Percentiles rank a stretch among this genome's conserved stretches.
Conservation (phyloP, 768 basidiomycete genomes). For the Russula lepida region DNA sequence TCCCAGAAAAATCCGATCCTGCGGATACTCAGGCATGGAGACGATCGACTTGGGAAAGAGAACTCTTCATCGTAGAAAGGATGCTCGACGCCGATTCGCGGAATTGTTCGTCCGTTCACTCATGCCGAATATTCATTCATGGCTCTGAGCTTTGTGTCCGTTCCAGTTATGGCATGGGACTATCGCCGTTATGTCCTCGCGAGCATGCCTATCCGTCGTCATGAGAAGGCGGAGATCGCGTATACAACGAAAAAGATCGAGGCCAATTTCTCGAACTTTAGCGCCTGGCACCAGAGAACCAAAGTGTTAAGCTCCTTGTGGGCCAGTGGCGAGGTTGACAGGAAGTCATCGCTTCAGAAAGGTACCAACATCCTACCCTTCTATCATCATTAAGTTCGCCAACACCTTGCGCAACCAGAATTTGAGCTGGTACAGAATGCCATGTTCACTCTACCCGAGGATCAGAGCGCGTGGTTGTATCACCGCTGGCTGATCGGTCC, state of each 20-base stretch:
- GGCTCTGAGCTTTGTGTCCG: constrained; percentile 1
- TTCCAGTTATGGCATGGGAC: constrained; percentile 85
- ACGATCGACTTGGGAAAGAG: constrained; percentile 72
- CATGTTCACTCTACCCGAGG: constrained; percentile 91
- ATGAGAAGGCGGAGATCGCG: constrained; percentile 59
- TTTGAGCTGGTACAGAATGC: constrained; percentile 90
- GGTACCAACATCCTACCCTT: constrained; percentile 36
- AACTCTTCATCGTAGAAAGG: constrained; percentile 82
- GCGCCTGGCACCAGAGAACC: constrained; percentile 97
- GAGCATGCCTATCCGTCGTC: constrained; percentile 51
- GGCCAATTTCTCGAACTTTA: constrained; percentile 93
- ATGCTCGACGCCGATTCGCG: constrained; percentile 87
- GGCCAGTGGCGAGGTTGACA: constrained; percentile 46
- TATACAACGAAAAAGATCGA: constrained; percentile 91
- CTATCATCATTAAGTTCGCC: background rate
- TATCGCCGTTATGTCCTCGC: constrained; percentile 83
- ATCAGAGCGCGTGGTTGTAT: constrained; percentile 98
- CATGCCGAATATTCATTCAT: background rate
- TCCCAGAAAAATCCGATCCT: constrained; percentile 65
- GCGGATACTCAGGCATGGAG: constrained; percentile 58
- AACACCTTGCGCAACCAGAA: constrained; percentile 41
- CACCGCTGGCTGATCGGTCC: constrained; percentile 93
- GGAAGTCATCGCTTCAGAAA: constrained; percentile 51
- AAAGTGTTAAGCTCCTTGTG: constrained; percentile 67
- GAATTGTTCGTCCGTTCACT: constrained; percentile 62